These are phyloP conservation scores for Amanita molliuscula DNA, from an alignment of 768 basidiomycete genomes.

Conservation along the genomic window DNA sequence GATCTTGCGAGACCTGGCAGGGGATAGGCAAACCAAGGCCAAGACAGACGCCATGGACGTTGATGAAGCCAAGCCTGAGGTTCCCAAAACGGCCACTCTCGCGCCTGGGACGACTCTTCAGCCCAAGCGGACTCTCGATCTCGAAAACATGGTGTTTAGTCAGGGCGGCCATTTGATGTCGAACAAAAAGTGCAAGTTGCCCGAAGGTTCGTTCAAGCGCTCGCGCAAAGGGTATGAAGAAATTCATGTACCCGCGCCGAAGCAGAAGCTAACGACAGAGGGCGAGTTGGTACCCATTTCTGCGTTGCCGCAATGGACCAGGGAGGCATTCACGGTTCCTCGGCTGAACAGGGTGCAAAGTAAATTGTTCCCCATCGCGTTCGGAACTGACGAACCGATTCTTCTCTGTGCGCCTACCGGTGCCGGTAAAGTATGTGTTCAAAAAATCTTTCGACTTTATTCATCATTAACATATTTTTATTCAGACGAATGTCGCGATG, in stretches of 20 bases:
- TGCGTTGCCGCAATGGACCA: conserved; percentile 77
- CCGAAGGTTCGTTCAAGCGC: conserved; percentile 96
- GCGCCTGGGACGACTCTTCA: conserved; percentile 81
- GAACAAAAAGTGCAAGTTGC: conserved; percentile 96
- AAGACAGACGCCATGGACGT: conserved; percentile 68
- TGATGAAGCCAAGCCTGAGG: conserved; percentile 43
- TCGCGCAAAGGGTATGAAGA: conserved; percentile 96
- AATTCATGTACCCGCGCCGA: conserved; percentile 92
- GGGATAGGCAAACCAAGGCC: conserved; percentile 60
- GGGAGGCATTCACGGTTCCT: conserved; percentile 74
- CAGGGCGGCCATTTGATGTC: conserved; percentile 97
- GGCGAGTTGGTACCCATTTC: conserved; percentile 66
- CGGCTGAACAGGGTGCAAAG: conserved; percentile 88
- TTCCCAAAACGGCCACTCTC: conserved; percentile 79
- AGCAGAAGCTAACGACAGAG: conserved; percentile 52
- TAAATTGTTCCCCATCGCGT: conserved; percentile 86
- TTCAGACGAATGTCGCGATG: conserved; percentile 95
- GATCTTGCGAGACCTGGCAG: conserved; percentile 84
- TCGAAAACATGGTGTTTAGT: conserved; percentile 92
- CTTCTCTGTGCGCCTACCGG: conserved; percentile 97
- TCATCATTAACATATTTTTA: neutral
- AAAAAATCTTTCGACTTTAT: too few species aligned
- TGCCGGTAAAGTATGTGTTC: conserved; percentile 84
- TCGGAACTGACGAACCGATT: conserved; percentile 90
- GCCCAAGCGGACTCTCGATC: conserved; percentile 77